These are phyloP conservation scores for Spongospora subterranea DNA, from an alignment of 208 protist species.

Conservation along the genomic window DNA sequence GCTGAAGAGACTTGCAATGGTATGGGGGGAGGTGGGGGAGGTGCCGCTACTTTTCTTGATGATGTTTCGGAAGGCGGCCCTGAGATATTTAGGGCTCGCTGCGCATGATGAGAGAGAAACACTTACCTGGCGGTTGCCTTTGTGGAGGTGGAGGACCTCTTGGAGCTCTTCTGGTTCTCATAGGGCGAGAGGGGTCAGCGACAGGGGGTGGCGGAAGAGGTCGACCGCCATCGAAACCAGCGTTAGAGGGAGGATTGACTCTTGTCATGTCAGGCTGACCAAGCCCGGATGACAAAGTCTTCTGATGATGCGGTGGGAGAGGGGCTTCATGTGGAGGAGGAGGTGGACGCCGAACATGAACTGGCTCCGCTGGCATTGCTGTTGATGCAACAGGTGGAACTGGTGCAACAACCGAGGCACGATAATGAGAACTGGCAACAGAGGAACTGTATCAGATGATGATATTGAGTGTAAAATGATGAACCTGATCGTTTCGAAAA, in stretches of 20 bases:
- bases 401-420: background rate
- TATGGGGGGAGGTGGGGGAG: background rate
- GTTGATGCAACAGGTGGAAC: background rate
- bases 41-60: background rate
- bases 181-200: too few relatives aligned
- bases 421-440: background rate
- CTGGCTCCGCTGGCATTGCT: background rate
- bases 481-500: conserved; percentile 28
- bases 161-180: background rate
- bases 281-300: too few relatives aligned
- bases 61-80: background rate
- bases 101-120: background rate
- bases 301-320: too few relatives aligned
- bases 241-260: too few relatives aligned
- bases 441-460: background rate
- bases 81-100: background rate
- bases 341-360: background rate
- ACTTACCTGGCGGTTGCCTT: background rate
- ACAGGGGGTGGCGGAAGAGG: too few relatives aligned
- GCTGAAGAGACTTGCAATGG: too few relatives aligned
- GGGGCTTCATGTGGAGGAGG: conserved; percentile 23
- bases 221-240: too few relatives aligned
- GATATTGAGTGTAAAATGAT: background rate
- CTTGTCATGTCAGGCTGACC: too few relatives aligned
- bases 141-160: background rate